Evolutionary conservation across 495 filamentous ascomycete species (phyloP), one percentile per base, ranked within the genome.

Genomic region (Podospora sp.): DNA sequence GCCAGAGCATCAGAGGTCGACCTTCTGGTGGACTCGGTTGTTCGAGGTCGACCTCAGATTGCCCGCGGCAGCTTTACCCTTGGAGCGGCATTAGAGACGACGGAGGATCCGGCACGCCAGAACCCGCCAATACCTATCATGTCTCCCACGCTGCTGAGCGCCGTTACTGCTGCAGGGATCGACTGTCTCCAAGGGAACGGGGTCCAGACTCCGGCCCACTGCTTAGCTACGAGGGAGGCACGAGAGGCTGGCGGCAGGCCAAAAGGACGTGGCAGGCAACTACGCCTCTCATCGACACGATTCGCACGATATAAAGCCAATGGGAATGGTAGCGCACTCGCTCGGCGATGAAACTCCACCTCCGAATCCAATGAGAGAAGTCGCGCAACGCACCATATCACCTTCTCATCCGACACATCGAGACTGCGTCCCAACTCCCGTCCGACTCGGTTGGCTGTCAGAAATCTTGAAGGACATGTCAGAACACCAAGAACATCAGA

Each of bases 281-380:
- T 57, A 26, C 29, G 14, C 20, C 12, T 22, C 0, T 22, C 29
- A 29, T 25, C 24, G 33, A 65, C 52, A 18, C 52, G 63, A 57
- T 46, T 22, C 20, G 51, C 18, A 14, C 26, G 22, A 57, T 26
- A 24, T 33, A 57, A 20, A 14, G 52, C 62, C 62, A 63, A 63
- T 63, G 26, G 18, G 50, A 6, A 9, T 33, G 27, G 26, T 14
- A 33, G 25, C 56, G 56, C 14, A 35, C 20, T 33, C 49, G 20
- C 24, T 6, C 12, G 50, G 21, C 50, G 24, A 52, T 20, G 18
- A 63, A 20, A 27, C n/a, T 51, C 9, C 50, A 20, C 26, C 26
- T 33, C 14, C 18, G 26, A 63, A 46, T 29, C 67, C 67, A 69
- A 69, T 69, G 49, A 60, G 24, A 69, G 49, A 69, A 69, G 68